Evolutionary conservation across 179 eudicot species (phyloP), one percentile per base, ranked within the genome.

Genomic region (Beta macrorhiza): DNA sequence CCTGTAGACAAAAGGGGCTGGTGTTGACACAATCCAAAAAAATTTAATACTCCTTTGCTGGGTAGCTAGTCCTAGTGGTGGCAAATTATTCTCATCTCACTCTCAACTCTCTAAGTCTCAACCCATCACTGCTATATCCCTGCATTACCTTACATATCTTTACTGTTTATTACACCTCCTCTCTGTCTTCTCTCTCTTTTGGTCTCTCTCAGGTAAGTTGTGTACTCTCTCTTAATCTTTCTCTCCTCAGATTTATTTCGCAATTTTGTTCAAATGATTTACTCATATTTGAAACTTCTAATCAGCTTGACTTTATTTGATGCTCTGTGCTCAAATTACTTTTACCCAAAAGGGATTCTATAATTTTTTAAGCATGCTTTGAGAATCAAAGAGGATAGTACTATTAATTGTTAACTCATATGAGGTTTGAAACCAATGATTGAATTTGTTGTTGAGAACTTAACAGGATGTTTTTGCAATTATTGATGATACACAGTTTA

Each of bases 131-230:
- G 16, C 52, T 16, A 10, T 44, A 7, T 17, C 52, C 11, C 3
- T 13, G 13, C 44, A 37, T 37, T 37, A 1, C 42, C 42, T 37
- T 37, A 37, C 42, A 37, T 37, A 37, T 37, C 42, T 37, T 37
- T 37, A 37, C 3, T 37, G 42, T 37, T 37, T 37, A 37, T 29
- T 25, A 25, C 25, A 7, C 70, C 15, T 42, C 19, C 16, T 51
- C 59, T n/a, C 58, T 22, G 5, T 11, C 29, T 67, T 29, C 67
- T n/a, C 56, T 67, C 67, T 17, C 65, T 45, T 22, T 5, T 42
- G 37, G 0, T 29, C 11, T 61, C 51, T 57, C 68, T 20, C 5
- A 79, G 77, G 82, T 79, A 57, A 79, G 82, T 55, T 57, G 37
- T 55, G 11, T 37, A 53, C 4, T 71, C 45, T 70, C 32, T 29